Base-by-base conservation (phyloP, 352 stramenopile species). In the Phytophthora colocasiae region DNA sequence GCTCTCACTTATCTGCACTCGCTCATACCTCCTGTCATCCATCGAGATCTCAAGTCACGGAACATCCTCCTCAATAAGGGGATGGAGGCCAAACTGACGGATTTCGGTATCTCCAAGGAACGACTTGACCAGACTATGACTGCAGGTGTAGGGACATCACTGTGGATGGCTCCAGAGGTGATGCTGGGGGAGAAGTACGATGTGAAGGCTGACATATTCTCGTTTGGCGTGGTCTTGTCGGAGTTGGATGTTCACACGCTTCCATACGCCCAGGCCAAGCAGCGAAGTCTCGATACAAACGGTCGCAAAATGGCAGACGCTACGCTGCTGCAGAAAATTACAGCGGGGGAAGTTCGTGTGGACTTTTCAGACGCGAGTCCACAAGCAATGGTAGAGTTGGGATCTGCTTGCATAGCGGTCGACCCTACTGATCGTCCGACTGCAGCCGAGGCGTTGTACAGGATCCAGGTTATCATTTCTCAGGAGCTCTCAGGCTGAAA, bases 31-130 rank as follows among this genome's bases (percentile, higher is more conserved):
- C 39, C 66, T 4, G 34, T 73, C 14, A 84, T 89, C 52, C 64
- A 71, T 12, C 56, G 63, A 49, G 83, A 89, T 66, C 73, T 89
- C 41, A 91, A 69, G 38, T 69, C 60, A 0, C 45, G 52, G 2
- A 69, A 69, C 34, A 39, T 69, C 2, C 27, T 89, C 19, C 49
- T 89, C 15, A 58, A 61, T 46, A 52, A 53, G 3, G 54, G 68
- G 3, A 63, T 87, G 63, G 61, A 82, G 12, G 81, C 81, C 15
- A 90, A 90, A 47, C 57, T 92, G 31, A 87, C 77, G 22, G 83
- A 92, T 57, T 92, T 92, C 71, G 81, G 81, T 9, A 74, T 88
- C 14, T 87, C 77, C 4, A 77, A 79, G 8, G 75, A 87, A 41
- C 67, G 70, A 9, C 50, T 78, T 43, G 75, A 83, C 22, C 70